Conservation (phyloP, 495 filamentous ascomycete genomes). For the Annulohypoxylon maeteangense region DNA sequence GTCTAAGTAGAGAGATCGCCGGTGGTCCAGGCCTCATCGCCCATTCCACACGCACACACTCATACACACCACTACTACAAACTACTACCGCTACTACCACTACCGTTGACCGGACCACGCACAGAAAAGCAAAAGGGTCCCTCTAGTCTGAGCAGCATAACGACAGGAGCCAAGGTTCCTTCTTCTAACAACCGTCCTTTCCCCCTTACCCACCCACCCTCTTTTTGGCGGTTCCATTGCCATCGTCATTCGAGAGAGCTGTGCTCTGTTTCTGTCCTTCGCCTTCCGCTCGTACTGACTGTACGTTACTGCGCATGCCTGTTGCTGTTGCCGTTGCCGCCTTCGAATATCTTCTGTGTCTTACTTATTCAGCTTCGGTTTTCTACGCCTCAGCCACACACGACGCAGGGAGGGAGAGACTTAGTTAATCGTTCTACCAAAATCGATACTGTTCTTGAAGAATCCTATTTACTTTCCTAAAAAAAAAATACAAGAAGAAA, state of each 20-base stretch:
- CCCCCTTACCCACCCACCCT: constrained; percentile 27
- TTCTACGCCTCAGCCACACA: constrained; percentile 39
- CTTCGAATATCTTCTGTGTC: constrained; percentile 33
- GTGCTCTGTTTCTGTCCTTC: constrained; percentile 29
- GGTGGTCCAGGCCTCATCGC: constrained; percentile 39
- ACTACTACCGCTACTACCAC: constrained; percentile 15
- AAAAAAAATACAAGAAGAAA: background rate
- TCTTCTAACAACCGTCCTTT: constrained; percentile 8
- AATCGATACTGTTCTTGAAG: constrained; percentile 5
- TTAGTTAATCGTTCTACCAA: constrained; percentile 17
- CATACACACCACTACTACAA: constrained; percentile 18
- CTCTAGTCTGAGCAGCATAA: constrained; percentile 26
- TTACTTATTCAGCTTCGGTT: constrained; percentile 21
- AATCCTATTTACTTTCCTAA: constrained; percentile 8
- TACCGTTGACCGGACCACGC: constrained; percentile 29
- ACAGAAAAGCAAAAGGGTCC: constrained; percentile 39
- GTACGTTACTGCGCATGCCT: constrained; percentile 6
- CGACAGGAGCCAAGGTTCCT: constrained; percentile 30
- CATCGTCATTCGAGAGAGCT: constrained; percentile 38
- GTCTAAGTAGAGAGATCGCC: constrained; percentile 42
- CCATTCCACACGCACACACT: constrained; percentile 29
- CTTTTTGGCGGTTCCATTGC: constrained; percentile 26
- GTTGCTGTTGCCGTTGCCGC: constrained; percentile 11
- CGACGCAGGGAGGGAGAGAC: constrained; percentile 28
- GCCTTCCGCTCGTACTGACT: constrained; percentile 13